Evolutionary conservation across 139 green algal genomes (phyloP).

Genomic region (Chlorella sp.): DNA sequence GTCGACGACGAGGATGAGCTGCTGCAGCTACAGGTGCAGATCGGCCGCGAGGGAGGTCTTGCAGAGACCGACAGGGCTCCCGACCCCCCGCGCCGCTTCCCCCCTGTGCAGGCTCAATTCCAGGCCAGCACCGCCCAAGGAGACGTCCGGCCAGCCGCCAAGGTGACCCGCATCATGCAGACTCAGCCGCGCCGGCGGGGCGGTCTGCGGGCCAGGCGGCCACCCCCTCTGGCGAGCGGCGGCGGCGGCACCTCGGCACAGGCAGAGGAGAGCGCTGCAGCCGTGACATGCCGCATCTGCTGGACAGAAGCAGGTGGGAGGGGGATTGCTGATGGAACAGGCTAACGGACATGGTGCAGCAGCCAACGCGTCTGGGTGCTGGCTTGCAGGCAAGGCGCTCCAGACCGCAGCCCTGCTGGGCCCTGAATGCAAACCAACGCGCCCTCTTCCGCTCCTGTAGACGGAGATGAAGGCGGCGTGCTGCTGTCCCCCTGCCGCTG

Average conservation of each 20-base stretch:
- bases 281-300: neutral
- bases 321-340: too few relatives aligned
- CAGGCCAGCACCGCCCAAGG: neutral
- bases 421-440: too few relatives aligned
- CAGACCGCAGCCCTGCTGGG: too few relatives aligned
- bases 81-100: too few relatives aligned
- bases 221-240: neutral
- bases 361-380: too few relatives aligned
- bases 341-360: too few relatives aligned
- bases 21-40: constrained; percentile 21
- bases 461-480: neutral
- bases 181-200: too few relatives aligned
- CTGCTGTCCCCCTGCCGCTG: constrained; percentile 42
- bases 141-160: neutral
- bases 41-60: too few relatives aligned
- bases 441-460: neutral
- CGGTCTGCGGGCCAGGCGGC: too few relatives aligned
- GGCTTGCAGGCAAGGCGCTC: too few relatives aligned
- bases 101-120: constrained; percentile 10
- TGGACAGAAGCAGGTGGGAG: neutral
- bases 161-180: too few relatives aligned
- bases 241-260: neutral
- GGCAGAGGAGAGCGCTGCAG: too few relatives aligned
- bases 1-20: constrained; percentile 30
- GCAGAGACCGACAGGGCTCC: neutral